These are phyloP conservation scores for Ustilago trichophora DNA, from an alignment of 1,284 basidiomycete genomes.

Conservation along the genomic window DNA sequence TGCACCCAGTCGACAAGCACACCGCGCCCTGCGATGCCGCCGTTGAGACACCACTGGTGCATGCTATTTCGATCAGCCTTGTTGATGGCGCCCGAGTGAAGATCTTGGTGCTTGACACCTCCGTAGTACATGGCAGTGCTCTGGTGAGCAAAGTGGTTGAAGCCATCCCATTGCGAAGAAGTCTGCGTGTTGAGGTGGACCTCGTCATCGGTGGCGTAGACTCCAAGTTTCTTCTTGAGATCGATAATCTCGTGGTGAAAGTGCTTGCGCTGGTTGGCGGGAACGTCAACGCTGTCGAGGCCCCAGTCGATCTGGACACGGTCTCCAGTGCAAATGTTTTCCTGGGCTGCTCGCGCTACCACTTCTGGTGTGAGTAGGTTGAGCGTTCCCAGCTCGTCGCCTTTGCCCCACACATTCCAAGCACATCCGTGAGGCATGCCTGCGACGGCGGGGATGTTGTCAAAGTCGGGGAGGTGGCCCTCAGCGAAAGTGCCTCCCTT, in stretches of 20 bases:
- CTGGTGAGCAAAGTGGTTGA: constrained; percentile 46
- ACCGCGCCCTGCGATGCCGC: constrained; percentile 37
- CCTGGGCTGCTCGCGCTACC: constrained; percentile 20
- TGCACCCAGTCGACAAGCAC: constrained; percentile 43
- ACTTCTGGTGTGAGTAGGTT: constrained; percentile 35
- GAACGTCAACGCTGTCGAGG: constrained; percentile 41
- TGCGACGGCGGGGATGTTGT: constrained; percentile 22
- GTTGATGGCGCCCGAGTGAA: constrained; percentile 22
- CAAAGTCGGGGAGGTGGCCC: constrained; percentile 19
- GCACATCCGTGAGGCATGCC: constrained; percentile 46
- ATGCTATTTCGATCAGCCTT: constrained; percentile 31
- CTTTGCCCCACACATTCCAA: constrained; percentile 37
- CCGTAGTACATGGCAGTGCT: constrained; percentile 27
- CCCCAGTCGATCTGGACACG: constrained; percentile 45
- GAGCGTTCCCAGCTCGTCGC: constrained; percentile 33
- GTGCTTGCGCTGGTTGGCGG: constrained; percentile 25
- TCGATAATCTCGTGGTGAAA: constrained; percentile 34
- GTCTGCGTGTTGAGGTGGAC: constrained; percentile 46
- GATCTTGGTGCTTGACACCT: constrained; percentile 32
- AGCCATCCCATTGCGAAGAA: constrained; percentile 44
- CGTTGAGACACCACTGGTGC: constrained; percentile 35
- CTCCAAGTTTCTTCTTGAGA: constrained; percentile 32
- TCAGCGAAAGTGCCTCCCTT: constrained; percentile 3
- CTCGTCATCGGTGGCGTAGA: constrained; percentile 46
- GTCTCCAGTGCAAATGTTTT: constrained; percentile 38